phyloP scores from a whole-genome alignment of 768 basidiomycete species.

The Auricularia heimuer region DNA sequence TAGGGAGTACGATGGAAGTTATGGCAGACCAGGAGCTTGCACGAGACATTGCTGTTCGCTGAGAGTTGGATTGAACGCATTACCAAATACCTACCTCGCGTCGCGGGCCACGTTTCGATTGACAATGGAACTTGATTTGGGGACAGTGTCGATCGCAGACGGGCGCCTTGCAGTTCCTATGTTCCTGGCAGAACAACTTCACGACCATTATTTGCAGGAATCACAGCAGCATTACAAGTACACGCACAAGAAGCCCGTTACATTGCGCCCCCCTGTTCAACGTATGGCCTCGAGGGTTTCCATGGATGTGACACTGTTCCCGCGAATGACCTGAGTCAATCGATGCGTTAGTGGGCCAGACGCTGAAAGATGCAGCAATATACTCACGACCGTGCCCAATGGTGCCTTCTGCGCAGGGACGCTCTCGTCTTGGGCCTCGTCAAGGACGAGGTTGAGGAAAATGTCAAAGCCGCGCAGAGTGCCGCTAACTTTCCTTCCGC shows the following conservation, averaged over 20 bases:
- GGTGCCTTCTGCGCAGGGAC: slow-evolving; percentile 82
- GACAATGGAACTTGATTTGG: too few relatives aligned
- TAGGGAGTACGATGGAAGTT: too few relatives aligned
- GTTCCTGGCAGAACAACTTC: too few relatives aligned
- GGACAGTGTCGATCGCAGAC: too few relatives aligned
- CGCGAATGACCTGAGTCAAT: slow-evolving; percentile 73
- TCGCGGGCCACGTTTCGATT: too few relatives aligned
- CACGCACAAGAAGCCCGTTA: neutral
- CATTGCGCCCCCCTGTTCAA: slow-evolving; percentile 4
- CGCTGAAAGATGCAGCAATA: neutral
- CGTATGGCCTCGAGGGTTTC: slow-evolving; percentile 68
- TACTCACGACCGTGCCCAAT: slow-evolving; percentile 81
- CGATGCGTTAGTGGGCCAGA: slow-evolving; percentile 6
- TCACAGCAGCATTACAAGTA: neutral
- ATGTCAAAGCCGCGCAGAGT: slow-evolving; percentile 94
- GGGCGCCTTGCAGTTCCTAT: too few relatives aligned
- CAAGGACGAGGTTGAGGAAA: slow-evolving; percentile 95
- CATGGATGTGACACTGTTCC: slow-evolving; percentile 95
- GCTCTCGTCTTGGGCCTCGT: slow-evolving; percentile 89
- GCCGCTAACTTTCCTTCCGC: slow-evolving; percentile 92
- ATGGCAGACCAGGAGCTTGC: too few relatives aligned
- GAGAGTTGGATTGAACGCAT: too few relatives aligned
- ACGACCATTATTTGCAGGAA: too few relatives aligned
- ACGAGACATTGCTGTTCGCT: too few relatives aligned
- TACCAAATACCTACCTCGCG: too few relatives aligned